Evolutionary conservation across 805 yeast genomes (phyloP), one percentile per base, ranked within the genome.

Genomic region (Debaryomyces hansenii): DNA sequence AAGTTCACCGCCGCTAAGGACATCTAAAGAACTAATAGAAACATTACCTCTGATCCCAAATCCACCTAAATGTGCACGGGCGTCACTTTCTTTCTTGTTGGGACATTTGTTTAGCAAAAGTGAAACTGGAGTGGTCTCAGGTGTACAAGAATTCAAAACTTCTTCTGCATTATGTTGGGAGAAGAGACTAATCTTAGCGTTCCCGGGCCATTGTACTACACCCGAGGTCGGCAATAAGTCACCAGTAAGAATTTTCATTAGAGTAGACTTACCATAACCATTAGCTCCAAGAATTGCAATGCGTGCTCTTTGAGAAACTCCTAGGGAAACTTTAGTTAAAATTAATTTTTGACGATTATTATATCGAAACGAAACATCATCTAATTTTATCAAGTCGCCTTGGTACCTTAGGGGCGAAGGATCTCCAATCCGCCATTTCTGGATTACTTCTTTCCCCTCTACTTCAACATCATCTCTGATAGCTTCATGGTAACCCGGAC

Each of bases 241-340:
- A n/a, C 41, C 31, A 60, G 92, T 91, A 71, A 86, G 81, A 60
- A 91, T 90, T 77, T 90, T 86, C 95, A 94, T 90, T 73, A 91
- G 70, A 57, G 77, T 72, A 50, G 77, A 72, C 63, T 72, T 72
- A 70, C 77, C 77, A 49, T 76, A 75, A 71, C 77, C 77, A 64
- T 72, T 72, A 56, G 77, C 27, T 24, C 27, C 27, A 24, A 24
- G 27, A 24, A 24, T 24, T 24, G 27, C 27, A 9, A 24, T 24
- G 76, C 41, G 20, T 20, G 20, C 9, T 12, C 31, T 18, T 14
- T 38, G 41, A 12, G 32, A n/a, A 11, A 38, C 32, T n/a, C 18
- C 16, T n/a, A 38, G 20, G 24, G 29, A 20, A n/a, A 21, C 31
- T 38, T 29, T n/a, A 12, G 32, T 27, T 8, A 38, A 21, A 16